phyloP scores from a whole-genome alignment of 192 early-diverging fungal species.

The Coemansia sp. region DNA sequence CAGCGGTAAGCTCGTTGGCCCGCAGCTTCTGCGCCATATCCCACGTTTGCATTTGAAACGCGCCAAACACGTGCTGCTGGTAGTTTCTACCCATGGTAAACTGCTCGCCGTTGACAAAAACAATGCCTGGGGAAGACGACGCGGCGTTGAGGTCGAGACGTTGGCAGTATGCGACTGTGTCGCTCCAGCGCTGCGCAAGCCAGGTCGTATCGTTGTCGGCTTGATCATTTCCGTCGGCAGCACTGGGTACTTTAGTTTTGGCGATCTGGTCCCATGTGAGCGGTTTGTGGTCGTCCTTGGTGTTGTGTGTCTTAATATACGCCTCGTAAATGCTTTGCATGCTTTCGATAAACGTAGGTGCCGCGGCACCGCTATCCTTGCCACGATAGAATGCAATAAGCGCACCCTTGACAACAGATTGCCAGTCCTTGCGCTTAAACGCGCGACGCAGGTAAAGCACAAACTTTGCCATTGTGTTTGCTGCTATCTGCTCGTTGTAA shows the following conservation, averaged over 20 bases:
- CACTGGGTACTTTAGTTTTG: too few species aligned
- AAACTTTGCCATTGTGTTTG: slow-evolving; percentile 35
- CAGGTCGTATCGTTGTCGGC: slow-evolving; percentile 3
- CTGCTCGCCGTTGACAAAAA: slow-evolving; percentile 83
- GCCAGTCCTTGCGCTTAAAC: slow-evolving; percentile 36
- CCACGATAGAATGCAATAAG: slow-evolving; percentile 17
- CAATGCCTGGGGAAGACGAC: slow-evolving; percentile 46
- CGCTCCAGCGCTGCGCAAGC: slow-evolving; percentile 35
- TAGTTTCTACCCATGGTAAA: slow-evolving; percentile 61
- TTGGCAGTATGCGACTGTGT: slow-evolving; percentile 28
- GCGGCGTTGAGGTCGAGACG: slow-evolving; percentile 45
- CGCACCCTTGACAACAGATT: slow-evolving; percentile 23
- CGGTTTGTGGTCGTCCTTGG: slow-evolving; percentile 22
- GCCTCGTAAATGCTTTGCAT: slow-evolving; percentile 23
- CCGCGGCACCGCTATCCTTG: neutral
- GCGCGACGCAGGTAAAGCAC: slow-evolving; percentile 38
- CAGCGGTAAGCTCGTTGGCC: slow-evolving; percentile 51
- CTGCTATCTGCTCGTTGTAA: slow-evolving; percentile 17
- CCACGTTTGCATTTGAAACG: slow-evolving; percentile 56
- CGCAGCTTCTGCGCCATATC: slow-evolving; percentile 54
- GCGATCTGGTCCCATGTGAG: slow-evolving; percentile 32
- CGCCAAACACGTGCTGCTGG: slow-evolving; percentile 54
- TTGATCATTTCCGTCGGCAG: too few species aligned
- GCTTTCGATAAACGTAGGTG: slow-evolving; percentile 10
- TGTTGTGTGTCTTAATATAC: slow-evolving; percentile 22